Evolutionary conservation across 2,329 filamentous ascomycete genomes (phyloP), one percentile per base, ranked within the genome.

Genomic region (Pyrenochaeta sp.): DNA sequence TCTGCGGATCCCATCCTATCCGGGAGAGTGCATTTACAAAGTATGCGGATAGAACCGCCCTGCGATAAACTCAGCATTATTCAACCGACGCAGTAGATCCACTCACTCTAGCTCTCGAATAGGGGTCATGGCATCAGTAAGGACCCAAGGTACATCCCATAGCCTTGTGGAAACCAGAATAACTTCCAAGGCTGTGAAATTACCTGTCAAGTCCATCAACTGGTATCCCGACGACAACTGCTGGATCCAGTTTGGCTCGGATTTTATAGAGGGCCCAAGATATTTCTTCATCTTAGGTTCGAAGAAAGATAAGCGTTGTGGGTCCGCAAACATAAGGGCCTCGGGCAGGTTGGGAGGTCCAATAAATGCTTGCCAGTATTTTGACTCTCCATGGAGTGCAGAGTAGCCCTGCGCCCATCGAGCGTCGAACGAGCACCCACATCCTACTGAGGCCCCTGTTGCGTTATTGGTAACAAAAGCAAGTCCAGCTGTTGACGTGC

Each of bases 341-440:
- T 10, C 14, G 18, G 45, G 45, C 15, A 47, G 14, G 21, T 7
- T 18, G 5, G 45, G n/a, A 6, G 18, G 32, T 31, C 33, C 45
- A 20, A 47, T 20, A 29, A 47, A 41, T 31, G 29, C 29, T 31
- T 31, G 29, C 29, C 29, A 31, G 14, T 7, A 7, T 14, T 7
- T 7, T 14, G 2, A 31, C 29, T 42, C 27, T 5, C 35, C 29
- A 17, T 42, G 21, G n/a, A 29, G 15, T 41, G 27, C 23, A 21
- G 46, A 32, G 2, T 33, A 12, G 12, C 46, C 46, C 3, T 42
- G 36, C 15, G 46, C 37, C 46, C 46, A 49, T 17, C 46, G 46
- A 30, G 46, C 46, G 17, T 49, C 36, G n/a, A 49, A 41, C n/a
- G 46, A 49, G 21, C 46, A 49, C 4, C 36, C 37, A 18, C 36